Evolutionary conservation across 2,329 filamentous ascomycete genomes (phyloP).

Genomic region (Thielaviopsis musarum): DNA sequence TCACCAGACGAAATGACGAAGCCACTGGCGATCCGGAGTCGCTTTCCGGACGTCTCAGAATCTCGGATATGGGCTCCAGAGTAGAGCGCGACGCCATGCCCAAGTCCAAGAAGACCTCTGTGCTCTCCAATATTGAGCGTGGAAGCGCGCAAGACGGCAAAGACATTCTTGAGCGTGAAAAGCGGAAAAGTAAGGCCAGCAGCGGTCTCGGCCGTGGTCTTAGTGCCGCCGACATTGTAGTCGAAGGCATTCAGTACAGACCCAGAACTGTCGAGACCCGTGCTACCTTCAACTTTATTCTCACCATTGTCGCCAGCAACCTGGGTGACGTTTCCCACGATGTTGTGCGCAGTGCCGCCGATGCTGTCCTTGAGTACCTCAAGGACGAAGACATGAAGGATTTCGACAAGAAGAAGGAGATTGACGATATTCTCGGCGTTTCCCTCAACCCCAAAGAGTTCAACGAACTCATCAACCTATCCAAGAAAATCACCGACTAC

Average conservation of each 20-base stretch:
- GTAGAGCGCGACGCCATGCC: slow-evolving; percentile 66
- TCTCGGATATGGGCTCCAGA: slow-evolving; percentile 84
- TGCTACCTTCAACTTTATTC: slow-evolving; percentile 84
- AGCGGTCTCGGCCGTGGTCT: slow-evolving; percentile 49
- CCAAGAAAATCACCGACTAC: slow-evolving; percentile 98
- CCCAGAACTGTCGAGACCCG: slow-evolving; percentile 82
- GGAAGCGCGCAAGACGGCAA: slow-evolving; percentile 64
- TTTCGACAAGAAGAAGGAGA: slow-evolving; percentile 94
- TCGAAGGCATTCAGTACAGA: slow-evolving; percentile 84
- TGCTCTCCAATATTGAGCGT: slow-evolving; percentile 53
- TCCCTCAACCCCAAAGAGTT: slow-evolving; percentile 78
- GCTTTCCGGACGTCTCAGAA: slow-evolving; percentile 80
- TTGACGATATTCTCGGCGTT: slow-evolving; percentile 81
- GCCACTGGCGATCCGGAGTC: slow-evolving; percentile 95
- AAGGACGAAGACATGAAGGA: slow-evolving; percentile 96
- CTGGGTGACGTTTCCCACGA: slow-evolving; percentile 88
- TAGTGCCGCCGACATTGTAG: slow-evolving; percentile 66
- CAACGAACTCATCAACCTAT: slow-evolving; percentile 88
- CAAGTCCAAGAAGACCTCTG: slow-evolving; percentile 60
- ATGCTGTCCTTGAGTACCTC: slow-evolving; percentile 75
- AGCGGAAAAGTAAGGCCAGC: slow-evolving; percentile 73
- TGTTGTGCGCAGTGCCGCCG: slow-evolving; percentile 82
- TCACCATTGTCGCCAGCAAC: slow-evolving; percentile 74
- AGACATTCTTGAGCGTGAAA: slow-evolving; percentile 68
- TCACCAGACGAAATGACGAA: slow-evolving; percentile 83